phyloP scores from a whole-genome alignment of 177 flowering plant species.

The Vitis hybrid region DNA sequence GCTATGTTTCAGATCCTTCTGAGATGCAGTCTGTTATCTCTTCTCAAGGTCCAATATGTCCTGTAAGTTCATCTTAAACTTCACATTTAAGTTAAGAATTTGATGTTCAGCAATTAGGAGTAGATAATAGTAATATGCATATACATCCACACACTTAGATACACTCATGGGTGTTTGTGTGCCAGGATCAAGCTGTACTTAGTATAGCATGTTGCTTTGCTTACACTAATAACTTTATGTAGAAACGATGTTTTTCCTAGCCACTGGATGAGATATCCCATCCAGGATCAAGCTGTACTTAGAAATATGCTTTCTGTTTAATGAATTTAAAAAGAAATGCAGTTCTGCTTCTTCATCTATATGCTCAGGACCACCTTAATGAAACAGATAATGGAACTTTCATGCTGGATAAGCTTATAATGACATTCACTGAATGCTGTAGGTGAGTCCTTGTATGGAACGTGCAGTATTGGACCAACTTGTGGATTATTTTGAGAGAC shows the following conservation, averaged over 20 bases:
- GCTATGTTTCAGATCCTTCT: conserved; percentile 90
- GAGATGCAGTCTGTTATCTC: conserved; percentile 96
- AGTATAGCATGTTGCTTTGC: background rate
- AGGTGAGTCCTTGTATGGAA: conserved; percentile 97
- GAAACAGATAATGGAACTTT: background rate
- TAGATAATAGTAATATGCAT: too few species aligned
- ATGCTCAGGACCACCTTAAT: background rate
- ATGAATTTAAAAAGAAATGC: too few species aligned
- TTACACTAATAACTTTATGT: too few species aligned
- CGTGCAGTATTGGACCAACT: conserved; percentile 92
- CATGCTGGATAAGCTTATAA: background rate
- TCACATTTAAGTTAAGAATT: background rate
- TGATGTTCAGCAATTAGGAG: too few species aligned
- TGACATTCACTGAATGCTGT: conserved; percentile 6
- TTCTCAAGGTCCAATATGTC: conserved; percentile 91
- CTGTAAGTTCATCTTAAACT: conserved; percentile 50
- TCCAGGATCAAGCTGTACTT: too few species aligned
- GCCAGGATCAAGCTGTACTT: too few species aligned
- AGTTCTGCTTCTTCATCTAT: too few species aligned
- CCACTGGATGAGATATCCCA: too few species aligned
- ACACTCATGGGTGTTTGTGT: too few species aligned
- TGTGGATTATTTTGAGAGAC: conserved; percentile 58
- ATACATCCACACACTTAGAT: too few species aligned
- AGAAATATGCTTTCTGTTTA: too few species aligned
- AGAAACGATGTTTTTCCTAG: too few species aligned